Percentiles rank a stretch among this genome's conserved stretches.
These are phyloP conservation scores for Ophiocordyceps unilateralis DNA, from an alignment of 2,329 filamentous ascomycete genomes.

Conservation along the genomic window DNA sequence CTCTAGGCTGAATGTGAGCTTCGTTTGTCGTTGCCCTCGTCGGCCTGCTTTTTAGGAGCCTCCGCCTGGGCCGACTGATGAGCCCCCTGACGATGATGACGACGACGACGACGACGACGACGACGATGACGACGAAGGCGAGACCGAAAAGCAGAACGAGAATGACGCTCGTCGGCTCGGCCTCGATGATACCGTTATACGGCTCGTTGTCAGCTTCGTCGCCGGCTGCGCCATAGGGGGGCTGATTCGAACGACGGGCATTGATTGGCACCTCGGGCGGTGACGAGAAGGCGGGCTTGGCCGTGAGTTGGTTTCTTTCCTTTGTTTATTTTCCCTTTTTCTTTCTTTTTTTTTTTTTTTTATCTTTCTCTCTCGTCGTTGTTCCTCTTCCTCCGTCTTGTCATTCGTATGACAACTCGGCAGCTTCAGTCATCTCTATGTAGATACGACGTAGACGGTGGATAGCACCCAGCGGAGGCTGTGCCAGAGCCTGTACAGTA, in stretches of 20 bases:
- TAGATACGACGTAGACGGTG: not conserved
- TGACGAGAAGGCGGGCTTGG: not conserved
- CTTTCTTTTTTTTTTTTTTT: not conserved
- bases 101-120: not conserved
- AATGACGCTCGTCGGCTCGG: not conserved
- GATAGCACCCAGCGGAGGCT: not conserved
- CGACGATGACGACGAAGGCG: not conserved
- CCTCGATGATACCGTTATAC: not conserved
- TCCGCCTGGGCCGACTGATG: not conserved
- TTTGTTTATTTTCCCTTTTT: not conserved
- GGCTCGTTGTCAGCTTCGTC: not conserved
- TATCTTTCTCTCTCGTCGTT: not conserved
- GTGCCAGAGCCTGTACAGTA: not conserved
- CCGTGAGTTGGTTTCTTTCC: not conserved
- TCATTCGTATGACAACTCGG: not conserved
- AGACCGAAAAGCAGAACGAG: not conserved
- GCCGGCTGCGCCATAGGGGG: not conserved
- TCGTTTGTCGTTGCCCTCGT: not conserved
- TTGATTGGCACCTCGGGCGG: not conserved
- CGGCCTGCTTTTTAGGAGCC: not conserved
- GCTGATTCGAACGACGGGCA: not conserved
- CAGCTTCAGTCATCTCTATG: not conserved
- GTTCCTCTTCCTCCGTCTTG: not conserved
- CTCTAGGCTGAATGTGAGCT: not conserved
- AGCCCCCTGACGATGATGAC: not conserved